Evolutionary conservation across 768 basidiomycete genomes (phyloP), one percentile per base, ranked within the genome.

Genomic region (Suillus plorans): DNA sequence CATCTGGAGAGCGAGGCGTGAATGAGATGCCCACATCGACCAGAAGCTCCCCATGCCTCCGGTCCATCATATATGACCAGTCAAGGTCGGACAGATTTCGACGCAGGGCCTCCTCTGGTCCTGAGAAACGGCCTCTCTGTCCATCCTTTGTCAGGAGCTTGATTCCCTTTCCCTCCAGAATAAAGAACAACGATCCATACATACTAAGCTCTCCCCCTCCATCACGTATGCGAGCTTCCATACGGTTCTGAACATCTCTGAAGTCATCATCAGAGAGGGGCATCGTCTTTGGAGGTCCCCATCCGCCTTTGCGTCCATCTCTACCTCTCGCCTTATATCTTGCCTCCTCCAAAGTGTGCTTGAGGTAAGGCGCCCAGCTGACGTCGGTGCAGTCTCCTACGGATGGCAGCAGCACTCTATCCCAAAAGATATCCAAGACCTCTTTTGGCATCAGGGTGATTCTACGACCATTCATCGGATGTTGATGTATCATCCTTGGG

Each of bases 191-290:
- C 0, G 45, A 45, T 2, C 20, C 9, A 45, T 12, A 45, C 45
- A 45, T 45, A n/a, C 45, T 45, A 10, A 45, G 45, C 10, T 45
- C n/a, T 0, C 45, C 10, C 9, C 12, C 45, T 10, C 45, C 45
- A 20, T 45, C 4, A 0, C 4, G 10, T 45, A 45, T n/a, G 0
- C 4, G 2, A 2, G 0, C n/a, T n/a, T 10, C 45, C 45, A 45
- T 45, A 3, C 9, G 0, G 10, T 12, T 2, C 20, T 45, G 45
- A 0, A 45, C 45, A 5, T 45, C 45, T 18, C 9, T n/a, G 4
- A 45, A 45, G 44, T 45, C 44, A n/a, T 45, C 20, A n/a, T 45
- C 8, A 0, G 44, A 45, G 8, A 45, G 44, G 0, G 44, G 20
- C 0, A 45, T 45, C 0, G 20, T 2, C 20, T 45, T 45, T 9